Conservation (phyloP, 2,329 filamentous ascomycete genomes). For the Xenoacremonium recifei region DNA sequence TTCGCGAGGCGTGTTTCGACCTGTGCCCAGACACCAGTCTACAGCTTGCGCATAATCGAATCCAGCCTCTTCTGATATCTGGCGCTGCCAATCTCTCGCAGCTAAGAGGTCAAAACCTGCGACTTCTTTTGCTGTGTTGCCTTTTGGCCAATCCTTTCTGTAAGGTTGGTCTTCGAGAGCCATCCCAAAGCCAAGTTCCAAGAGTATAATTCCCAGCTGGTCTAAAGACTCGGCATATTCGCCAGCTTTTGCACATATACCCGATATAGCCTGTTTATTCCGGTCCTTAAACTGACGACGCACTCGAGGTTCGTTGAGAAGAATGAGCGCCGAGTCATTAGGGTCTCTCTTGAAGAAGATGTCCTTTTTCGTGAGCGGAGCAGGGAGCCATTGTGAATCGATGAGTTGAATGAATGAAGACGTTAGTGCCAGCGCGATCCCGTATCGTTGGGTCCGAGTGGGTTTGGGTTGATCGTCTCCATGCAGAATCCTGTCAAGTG, state of each 20-base stretch:
- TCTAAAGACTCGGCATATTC: background rate
- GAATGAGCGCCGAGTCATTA: background rate
- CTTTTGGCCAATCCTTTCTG: background rate
- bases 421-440: constrained; percentile 19
- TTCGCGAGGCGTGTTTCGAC: constrained; percentile 1
- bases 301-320: background rate
- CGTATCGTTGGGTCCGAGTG: constrained; percentile 18
- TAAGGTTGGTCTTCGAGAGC: background rate
- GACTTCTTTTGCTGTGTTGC: background rate
- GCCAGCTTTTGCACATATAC: background rate
- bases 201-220: constrained; percentile 1
- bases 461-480: constrained; percentile 3
- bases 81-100: constrained; percentile 5
- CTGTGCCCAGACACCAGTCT: constrained; percentile 6
- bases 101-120: constrained; percentile 3
- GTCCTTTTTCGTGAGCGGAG: constrained; percentile 12
- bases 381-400: constrained; percentile 21
- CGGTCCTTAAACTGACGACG: background rate
- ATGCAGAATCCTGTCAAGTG: constrained; percentile 5
- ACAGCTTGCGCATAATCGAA: constrained; percentile 6
- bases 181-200: constrained; percentile 2
- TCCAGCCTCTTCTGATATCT: constrained; percentile 5
- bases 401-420: constrained; percentile 27
- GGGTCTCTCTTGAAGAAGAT: constrained; percentile 9
- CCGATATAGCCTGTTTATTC: background rate